Percentiles rank a stretch among this genome's conserved stretches.
Conservation (phyloP, 306 rosid genomes). For the Spatholobus suberectus region DNA sequence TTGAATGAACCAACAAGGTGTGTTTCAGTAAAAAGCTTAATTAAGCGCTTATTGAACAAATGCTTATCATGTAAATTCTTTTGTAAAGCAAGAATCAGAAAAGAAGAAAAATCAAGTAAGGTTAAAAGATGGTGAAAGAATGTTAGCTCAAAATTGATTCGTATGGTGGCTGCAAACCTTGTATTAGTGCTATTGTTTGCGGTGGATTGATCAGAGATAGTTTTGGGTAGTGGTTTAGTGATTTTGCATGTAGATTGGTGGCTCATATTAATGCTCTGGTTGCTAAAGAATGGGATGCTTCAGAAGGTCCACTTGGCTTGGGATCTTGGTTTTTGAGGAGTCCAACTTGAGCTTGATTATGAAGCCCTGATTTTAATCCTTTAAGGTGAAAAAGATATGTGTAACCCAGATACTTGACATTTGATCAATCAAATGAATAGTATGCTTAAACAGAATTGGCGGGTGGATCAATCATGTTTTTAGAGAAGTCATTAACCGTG, state of each 20-base stretch:
- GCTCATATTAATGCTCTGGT: no score
- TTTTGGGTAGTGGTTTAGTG: no score
- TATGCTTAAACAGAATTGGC: no score
- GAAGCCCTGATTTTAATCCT: not conserved
- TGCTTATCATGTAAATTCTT: not conserved
- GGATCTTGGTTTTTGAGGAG: not conserved
- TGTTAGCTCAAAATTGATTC: not conserved
- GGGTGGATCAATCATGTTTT: no score
- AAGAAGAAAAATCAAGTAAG: not conserved
- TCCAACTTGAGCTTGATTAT: not conserved
- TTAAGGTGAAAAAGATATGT: no score
- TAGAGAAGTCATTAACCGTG: no score
- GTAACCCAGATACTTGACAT: no score
- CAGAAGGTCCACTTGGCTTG: not conserved
- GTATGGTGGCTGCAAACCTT: not conserved
- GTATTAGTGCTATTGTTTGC: not conserved
- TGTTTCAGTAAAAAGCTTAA: not conserved
- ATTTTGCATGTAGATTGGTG: no score
- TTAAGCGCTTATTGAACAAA: not conserved
- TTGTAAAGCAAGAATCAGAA: not conserved
- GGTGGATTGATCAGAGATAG: no score
- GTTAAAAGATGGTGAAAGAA: not conserved
- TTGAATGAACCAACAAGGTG: no score
- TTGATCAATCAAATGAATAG: no score
- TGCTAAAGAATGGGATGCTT: no score